Base-by-base conservation (phyloP, 2,329 filamentous ascomycete genomes). In the Cadophora luteo-olivacea region DNA sequence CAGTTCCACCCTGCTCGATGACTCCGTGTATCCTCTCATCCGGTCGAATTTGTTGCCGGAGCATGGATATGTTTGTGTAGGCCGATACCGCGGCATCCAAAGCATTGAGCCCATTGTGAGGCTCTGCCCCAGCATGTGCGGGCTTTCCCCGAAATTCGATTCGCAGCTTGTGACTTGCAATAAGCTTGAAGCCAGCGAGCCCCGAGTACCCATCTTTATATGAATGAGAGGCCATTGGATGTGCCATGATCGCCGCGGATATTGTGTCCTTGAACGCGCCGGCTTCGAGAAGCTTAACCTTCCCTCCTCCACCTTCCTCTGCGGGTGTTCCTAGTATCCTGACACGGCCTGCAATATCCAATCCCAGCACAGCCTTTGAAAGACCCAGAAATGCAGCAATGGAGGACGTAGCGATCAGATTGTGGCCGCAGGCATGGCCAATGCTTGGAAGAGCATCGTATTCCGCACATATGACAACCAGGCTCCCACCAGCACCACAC, bases 361-460 rank as follows among this genome's bases (percentile, higher is more conserved):
- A 54, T 16, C 67, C 49, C 64, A 73, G 70, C 2, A 80, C 62
- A 4, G 70, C 72, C 0, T 64, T 70, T 0, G 68, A 74, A 2
- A 75, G 60, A 8, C 78, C 82, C 0, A 85, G 69, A 67, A 80
- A 81, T 9, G 80, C 78, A 0, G 79, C 79, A 24, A 82, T 69
- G 0, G 77, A 77, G 0, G 77, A 75, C 0, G 77, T 81, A 2
- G 81, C 80, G 52, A 83, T 82, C 32, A 83, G 72, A 60, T 83
- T 82, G 74, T 83, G 81, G 0, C 81, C 81, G 63, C 81, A 83
- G 7, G 79, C 80, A 70, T 83, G 81, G 7, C 81, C 81, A 6
- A 82, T 78, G 8, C 73, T 76, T 1, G 80, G 80, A 0, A 82
- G 74, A 1, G 83, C 83, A 68, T 86, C 83, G 64, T 85, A 84